Evolutionary conservation across 73 alveolate species (phyloP).

Genomic region (Paramecium tetraurelia): DNA sequence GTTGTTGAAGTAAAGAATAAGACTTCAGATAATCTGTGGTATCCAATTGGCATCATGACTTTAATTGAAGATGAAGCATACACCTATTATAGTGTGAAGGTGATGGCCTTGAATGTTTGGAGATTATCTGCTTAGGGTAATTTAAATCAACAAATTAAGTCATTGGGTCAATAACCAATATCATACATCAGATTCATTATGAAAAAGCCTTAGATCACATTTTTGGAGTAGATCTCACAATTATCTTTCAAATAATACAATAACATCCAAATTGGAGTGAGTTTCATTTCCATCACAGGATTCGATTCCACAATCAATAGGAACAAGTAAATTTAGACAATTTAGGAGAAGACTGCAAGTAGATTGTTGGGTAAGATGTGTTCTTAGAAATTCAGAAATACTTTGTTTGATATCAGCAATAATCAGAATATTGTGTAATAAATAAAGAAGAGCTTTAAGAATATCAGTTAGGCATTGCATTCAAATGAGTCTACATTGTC

Average conservation of each 20-base stretch:
- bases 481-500: conserved; percentile 55
- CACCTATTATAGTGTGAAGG: not conserved
- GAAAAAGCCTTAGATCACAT: conserved; percentile 22
- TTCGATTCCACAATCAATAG: not conserved
- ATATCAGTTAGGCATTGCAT: conserved; percentile 2
- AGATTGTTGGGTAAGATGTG: conserved; percentile 58
- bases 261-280: not conserved
- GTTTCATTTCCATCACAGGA: conserved; percentile 25
- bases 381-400: not conserved
- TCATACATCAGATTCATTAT: not conserved
- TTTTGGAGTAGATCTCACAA: not conserved
- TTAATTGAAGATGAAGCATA: conserved; percentile 38
- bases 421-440: not conserved
- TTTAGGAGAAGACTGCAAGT: conserved; percentile 48
- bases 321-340: not conserved
- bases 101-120: not conserved
- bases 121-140: conserved; percentile 21
- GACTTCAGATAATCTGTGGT: conserved; percentile 26
- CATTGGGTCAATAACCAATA: not conserved
- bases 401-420: conserved; percentile 40
- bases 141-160: not conserved
- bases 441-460: conserved; percentile 41
- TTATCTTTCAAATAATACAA: conserved; percentile 4
- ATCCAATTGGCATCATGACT: conserved; percentile 35
- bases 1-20: conserved; percentile 48